These are phyloP conservation scores for Ustilago sp. DNA, from an alignment of 1,284 basidiomycete species.

Conservation along the genomic window DNA sequence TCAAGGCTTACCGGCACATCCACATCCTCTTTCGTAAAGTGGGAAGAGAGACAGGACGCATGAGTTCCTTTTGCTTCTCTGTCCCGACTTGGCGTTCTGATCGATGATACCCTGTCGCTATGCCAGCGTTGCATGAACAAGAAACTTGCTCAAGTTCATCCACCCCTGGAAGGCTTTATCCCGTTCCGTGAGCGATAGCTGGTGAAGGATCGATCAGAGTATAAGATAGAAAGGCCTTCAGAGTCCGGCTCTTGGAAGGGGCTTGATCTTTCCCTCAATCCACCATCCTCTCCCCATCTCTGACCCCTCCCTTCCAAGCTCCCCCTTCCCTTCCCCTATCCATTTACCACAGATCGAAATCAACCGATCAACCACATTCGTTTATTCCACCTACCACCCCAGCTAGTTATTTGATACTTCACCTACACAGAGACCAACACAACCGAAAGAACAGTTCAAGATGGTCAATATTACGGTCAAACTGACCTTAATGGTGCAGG, in stretches of 20 bases:
- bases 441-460: background rate
- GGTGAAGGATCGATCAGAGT: constrained; percentile 6
- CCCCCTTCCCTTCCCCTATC: constrained; percentile 1
- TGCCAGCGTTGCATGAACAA: background rate
- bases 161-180: background rate
- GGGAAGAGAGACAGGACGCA: background rate
- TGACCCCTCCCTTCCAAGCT: background rate
- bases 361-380: constrained; percentile 18
- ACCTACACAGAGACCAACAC: background rate
- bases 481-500: constrained; percentile 40
- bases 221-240: constrained; percentile 18
- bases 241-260: background rate
- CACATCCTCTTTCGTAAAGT: background rate
- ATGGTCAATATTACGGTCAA: constrained; percentile 32
- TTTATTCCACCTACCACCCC: constrained; percentile 7
- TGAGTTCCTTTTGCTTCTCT: background rate
- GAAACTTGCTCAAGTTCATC: background rate
- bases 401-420: background rate
- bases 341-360: background rate
- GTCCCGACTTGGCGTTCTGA: constrained; percentile 9
- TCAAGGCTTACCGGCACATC: background rate
- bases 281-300: constrained; percentile 10
- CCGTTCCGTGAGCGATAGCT: too few species aligned
- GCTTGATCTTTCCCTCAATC: constrained; percentile 15
- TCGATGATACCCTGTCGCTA: background rate